These are phyloP conservation scores for Comarum palustre DNA, from an alignment of 306 rosid species.

Conservation along the genomic window DNA sequence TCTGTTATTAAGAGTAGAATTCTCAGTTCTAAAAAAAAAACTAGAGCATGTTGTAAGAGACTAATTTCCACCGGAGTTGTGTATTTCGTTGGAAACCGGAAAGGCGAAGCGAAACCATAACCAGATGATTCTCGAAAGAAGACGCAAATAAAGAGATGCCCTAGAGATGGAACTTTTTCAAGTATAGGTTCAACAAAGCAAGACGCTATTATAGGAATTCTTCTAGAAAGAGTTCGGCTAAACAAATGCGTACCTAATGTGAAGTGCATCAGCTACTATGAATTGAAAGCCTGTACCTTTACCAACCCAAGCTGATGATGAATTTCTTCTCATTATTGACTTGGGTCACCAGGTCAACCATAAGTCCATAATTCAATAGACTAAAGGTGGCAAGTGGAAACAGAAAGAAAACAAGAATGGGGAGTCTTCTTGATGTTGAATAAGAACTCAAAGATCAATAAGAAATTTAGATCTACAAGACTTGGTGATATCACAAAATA, in stretches of 20 bases:
- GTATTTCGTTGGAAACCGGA: too few relatives aligned
- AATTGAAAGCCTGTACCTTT: neutral
- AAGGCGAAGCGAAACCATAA: too few relatives aligned
- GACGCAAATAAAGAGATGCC: neutral
- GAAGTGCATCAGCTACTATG: neutral
- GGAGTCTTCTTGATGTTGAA: neutral
- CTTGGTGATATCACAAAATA: conserved; percentile 19
- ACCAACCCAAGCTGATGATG: neutral
- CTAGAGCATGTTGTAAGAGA: too few relatives aligned
- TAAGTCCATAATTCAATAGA: neutral
- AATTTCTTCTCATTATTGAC: neutral
- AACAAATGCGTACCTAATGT: neutral
- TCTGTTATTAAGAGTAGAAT: too few relatives aligned
- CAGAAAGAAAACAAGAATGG: neutral
- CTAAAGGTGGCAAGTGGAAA: neutral
- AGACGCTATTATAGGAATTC: too few relatives aligned
- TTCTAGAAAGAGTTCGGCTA: neutral
- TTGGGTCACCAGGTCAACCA: neutral
- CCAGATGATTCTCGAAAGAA: neutral
- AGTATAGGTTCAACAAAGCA: too few relatives aligned
- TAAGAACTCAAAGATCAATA: neutral
- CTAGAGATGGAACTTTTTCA: neutral
- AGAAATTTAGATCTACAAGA: conserved; percentile 5
- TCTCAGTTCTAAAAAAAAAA: too few relatives aligned
- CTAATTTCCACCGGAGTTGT: too few relatives aligned